Conservation (phyloP, 2,329 filamentous ascomycete genomes). For the Cercospora sp. region DNA sequence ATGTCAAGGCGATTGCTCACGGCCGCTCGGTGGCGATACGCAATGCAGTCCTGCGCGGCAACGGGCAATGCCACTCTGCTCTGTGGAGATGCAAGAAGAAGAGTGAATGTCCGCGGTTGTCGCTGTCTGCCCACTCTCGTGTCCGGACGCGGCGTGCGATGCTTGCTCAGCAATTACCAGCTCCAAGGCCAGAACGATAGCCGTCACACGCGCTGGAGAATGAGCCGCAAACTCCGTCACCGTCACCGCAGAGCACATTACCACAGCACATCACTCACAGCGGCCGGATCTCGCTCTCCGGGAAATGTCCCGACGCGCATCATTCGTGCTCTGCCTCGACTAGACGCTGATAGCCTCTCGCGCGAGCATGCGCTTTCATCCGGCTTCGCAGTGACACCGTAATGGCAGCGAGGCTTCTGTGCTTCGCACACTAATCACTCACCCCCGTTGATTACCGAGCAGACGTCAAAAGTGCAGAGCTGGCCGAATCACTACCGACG, state of each 20-base stretch:
- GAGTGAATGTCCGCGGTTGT: background rate
- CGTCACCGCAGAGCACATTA: background rate
- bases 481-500: background rate
- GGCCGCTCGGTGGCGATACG: background rate
- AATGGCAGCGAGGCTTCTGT: background rate
- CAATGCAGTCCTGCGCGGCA: background rate
- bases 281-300: constrained; percentile 6
- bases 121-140: background rate
- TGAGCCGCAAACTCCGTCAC: background rate
- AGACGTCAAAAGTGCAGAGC: background rate
- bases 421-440: background rate
- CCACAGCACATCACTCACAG: background rate
- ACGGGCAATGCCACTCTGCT: background rate
- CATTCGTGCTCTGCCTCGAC: background rate
- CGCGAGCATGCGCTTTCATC: background rate
- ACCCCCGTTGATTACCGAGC: constrained; percentile 5
- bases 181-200: background rate
- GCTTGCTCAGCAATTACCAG: constrained; percentile 8
- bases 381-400: background rate
- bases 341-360: constrained; percentile 1
- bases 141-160: background rate
- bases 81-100: background rate
- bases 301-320: background rate
- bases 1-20: constrained; percentile 1
- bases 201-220: background rate